Evolutionary conservation across 805 yeast genomes (phyloP).

Genomic region (Metschnikowia gelsemii): DNA sequence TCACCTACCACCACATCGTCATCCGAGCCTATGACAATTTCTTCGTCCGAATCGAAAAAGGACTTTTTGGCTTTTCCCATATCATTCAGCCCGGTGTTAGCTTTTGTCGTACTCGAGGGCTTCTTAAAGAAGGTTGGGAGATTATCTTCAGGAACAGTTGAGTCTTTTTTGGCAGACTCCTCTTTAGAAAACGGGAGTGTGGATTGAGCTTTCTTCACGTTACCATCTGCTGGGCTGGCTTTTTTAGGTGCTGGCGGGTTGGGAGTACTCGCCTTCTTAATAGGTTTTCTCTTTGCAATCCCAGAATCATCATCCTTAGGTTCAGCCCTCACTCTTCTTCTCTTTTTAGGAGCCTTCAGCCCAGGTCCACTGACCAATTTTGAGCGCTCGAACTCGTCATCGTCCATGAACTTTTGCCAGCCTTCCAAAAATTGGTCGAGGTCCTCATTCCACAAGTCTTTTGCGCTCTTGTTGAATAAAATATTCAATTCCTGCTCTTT

Average conservation of each 20-base stretch:
- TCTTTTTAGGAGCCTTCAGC: constrained; percentile 43
- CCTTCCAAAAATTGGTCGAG: constrained; percentile 66
- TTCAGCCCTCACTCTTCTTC: constrained; percentile 22
- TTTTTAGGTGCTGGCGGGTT: neutral
- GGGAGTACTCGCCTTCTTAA: constrained; percentile 11
- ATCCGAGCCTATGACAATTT: constrained; percentile 11
- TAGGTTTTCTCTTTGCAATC: constrained; percentile 14
- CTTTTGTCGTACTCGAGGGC: neutral
- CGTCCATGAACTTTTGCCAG: constrained; percentile 67
- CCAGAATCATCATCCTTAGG: constrained; percentile 17
- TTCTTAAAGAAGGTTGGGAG: constrained; percentile 20
- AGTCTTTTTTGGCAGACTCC: constrained; percentile 7
- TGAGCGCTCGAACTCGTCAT: constrained; percentile 61
- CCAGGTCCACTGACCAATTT: constrained; percentile 42
- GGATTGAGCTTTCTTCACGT: constrained; percentile 9
- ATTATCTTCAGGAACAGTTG: constrained; percentile 11
- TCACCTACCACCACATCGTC: constrained; percentile 3
- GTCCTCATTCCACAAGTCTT: constrained; percentile 86
- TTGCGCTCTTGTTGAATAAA: constrained; percentile 68
- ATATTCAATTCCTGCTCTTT: constrained; percentile 69
- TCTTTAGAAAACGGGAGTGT: constrained; percentile 11
- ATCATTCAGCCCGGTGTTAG: neutral
- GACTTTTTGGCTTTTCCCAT: constrained; percentile 12
- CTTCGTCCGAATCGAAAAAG: constrained; percentile 19
- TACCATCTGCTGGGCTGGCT: neutral